Evolutionary conservation across 257 asterid species (phyloP), one percentile per base, ranked within the genome.

Genomic region (Prunella vulgaris): DNA sequence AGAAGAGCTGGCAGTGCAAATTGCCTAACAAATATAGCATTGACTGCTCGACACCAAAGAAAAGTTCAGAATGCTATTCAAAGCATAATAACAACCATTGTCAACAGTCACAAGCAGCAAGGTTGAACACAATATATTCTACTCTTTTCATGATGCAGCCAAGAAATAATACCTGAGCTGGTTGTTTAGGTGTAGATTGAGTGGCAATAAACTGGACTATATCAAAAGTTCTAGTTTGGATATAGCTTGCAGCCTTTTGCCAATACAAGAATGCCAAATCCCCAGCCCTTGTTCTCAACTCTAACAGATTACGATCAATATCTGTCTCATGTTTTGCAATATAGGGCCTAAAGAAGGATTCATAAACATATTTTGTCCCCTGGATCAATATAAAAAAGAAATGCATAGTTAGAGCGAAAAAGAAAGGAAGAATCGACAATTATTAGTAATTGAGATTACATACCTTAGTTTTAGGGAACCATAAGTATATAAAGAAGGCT

Each of bases 391-490:
- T 46, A 74, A 69, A 15, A 48, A 72, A 57, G 32, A 33, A 61
- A 37, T 3, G 1, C 64, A 13, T 1, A 33, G 71, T 62, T 49
- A 83, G 72, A 49, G 56, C 9, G 42, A 13, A 33, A 40, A 13
- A 10, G 30, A 75, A 48, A 2, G 4, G 68, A 33, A 10, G 56
- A 48, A 46, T 60, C 46, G 12, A 40, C 52, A 62, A 48, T 52
- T 22, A 60, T 24, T 13, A 59, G 65, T 48, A 25, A 35, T 74
- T 35, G 76, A 71, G 52, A 75, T 53, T 17, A 37, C 73, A 61
- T 15, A 90, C 98, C 98, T 87, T 90, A 18, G 97, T 90, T 79
- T 88, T 93, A 30, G 98, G 98, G 80, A 60, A 87, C 98, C 97
- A 90, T 81, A 90, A 69, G 83, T 88, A 93, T 72, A 90, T 76